phyloP scores from a whole-genome alignment of 192 early-diverging fungal genomes.

The Backusella australiensis region DNA sequence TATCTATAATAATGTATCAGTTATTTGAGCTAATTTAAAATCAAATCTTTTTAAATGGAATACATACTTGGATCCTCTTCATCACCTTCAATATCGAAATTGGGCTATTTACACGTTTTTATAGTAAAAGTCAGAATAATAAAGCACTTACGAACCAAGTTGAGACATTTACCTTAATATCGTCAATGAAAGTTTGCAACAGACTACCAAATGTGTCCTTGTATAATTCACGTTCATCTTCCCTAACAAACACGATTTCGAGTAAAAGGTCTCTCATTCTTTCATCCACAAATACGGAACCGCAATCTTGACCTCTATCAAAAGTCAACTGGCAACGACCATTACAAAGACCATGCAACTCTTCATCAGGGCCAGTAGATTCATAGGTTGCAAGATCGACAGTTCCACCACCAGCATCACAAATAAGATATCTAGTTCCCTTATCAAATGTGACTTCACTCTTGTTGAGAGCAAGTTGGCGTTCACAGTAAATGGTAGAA shows the following conservation, averaged over 20 bases:
- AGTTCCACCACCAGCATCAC: slow-evolving; percentile 15
- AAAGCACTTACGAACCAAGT: background rate
- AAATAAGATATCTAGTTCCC: background rate
- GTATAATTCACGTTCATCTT: background rate
- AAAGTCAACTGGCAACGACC: background rate
- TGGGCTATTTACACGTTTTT: background rate
- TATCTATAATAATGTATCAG: background rate
- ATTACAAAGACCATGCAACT: background rate
- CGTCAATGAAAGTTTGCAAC: background rate
- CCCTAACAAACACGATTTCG: background rate
- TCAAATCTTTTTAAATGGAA: background rate
- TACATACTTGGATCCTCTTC: background rate
- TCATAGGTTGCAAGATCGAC: slow-evolving; percentile 11
- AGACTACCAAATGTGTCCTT: background rate
- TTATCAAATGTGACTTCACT: background rate
- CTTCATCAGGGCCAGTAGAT: background rate
- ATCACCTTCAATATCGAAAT: background rate
- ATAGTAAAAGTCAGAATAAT: background rate
- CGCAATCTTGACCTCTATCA: slow-evolving; percentile 1
- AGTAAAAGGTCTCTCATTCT: background rate
- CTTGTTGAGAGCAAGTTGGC: background rate
- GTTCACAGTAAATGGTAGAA: slow-evolving; percentile 5
- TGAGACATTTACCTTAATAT: background rate
- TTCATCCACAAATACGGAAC: background rate
- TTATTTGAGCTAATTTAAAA: background rate